These are phyloP conservation scores for Monilinia vaccinii-corymbosi DNA, from an alignment of 2,329 filamentous ascomycete species.

Conservation along the genomic window DNA sequence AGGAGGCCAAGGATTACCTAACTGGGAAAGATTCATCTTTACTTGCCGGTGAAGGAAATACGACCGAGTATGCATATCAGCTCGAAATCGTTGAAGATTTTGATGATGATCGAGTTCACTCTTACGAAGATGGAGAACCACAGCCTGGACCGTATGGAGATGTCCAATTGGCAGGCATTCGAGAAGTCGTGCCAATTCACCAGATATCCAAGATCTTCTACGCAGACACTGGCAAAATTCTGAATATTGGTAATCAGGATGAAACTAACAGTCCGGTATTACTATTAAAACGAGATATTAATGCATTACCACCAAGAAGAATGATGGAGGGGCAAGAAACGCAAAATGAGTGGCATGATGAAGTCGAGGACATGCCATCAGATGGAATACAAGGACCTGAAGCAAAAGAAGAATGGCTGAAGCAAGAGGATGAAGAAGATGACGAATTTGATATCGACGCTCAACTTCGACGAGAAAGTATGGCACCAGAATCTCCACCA, in stretches of 20 bases:
- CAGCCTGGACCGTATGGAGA: constrained; percentile 49
- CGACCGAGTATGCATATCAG: constrained; percentile 58
- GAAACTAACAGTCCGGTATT: constrained; percentile 61
- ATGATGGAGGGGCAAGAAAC: constrained; percentile 44
- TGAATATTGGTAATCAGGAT: constrained; percentile 59
- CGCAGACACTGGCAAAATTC: constrained; percentile 64
- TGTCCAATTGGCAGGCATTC: constrained; percentile 51
- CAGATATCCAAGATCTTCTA: constrained; percentile 72
- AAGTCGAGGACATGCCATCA: constrained; percentile 9
- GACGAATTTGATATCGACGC: constrained; percentile 29
- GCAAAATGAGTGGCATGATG: constrained; percentile 17
- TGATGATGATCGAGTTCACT: constrained; percentile 60
- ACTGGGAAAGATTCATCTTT: constrained; percentile 13
- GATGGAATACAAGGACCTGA: constrained; percentile 16
- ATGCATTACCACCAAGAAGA: constrained; percentile 55
- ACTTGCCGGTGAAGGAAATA: constrained; percentile 20
- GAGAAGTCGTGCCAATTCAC: constrained; percentile 60
- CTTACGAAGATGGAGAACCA: constrained; percentile 49
- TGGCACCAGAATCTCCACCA: constrained; percentile 7
- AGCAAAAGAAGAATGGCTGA: constrained; percentile 26
- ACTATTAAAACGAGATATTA: constrained; percentile 56
- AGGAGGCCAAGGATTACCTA: constrained; percentile 8
- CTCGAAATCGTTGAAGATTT: constrained; percentile 61
- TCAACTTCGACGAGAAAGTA: constrained; percentile 28
- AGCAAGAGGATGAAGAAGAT: constrained; percentile 23